Conservation (phyloP, 2,329 filamentous ascomycete genomes). For the Colletotrichum musicola region DNA sequence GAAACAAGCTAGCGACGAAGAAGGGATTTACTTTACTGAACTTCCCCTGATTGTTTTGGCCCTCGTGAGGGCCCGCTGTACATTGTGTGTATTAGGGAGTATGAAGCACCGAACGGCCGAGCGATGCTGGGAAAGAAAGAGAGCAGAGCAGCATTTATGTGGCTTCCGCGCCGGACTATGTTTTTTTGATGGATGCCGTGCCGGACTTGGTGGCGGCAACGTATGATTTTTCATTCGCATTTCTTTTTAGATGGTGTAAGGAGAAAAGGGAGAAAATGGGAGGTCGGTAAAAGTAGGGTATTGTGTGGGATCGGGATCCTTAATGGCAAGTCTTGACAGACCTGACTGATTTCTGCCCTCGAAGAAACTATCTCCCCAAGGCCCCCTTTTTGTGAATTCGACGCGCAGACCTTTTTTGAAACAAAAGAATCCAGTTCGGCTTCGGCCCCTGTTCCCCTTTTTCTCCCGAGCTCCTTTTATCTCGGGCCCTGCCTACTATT, state of each 20-base stretch:
- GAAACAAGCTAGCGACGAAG: conserved; percentile 9
- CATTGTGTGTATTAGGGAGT: conserved; percentile 29
- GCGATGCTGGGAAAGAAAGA: background rate
- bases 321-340: conserved; percentile 35
- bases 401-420: background rate
- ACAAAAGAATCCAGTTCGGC: background rate
- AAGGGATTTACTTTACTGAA: conserved; percentile 10
- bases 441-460: background rate
- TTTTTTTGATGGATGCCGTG: conserved; percentile 7
- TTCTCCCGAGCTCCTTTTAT: background rate
- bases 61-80: conserved; percentile 21
- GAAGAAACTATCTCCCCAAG: conserved; percentile 1
- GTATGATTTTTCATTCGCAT: conserved; percentile 20
- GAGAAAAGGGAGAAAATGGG: conserved; percentile 20
- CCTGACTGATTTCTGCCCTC: conserved; percentile 24
- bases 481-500: conserved; percentile 2
- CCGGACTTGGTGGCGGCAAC: background rate
- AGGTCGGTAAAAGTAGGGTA: conserved; percentile 29
- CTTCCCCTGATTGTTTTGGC: conserved; percentile 18
- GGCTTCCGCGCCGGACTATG: background rate
- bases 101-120: conserved; percentile 13
- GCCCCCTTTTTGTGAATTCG: background rate
- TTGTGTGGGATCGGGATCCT: conserved; percentile 33
- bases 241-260: conserved; percentile 36
- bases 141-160: background rate